Base-by-base conservation (phyloP, 2,329 filamentous ascomycete genomes). In the Trichoderma sp. region DNA sequence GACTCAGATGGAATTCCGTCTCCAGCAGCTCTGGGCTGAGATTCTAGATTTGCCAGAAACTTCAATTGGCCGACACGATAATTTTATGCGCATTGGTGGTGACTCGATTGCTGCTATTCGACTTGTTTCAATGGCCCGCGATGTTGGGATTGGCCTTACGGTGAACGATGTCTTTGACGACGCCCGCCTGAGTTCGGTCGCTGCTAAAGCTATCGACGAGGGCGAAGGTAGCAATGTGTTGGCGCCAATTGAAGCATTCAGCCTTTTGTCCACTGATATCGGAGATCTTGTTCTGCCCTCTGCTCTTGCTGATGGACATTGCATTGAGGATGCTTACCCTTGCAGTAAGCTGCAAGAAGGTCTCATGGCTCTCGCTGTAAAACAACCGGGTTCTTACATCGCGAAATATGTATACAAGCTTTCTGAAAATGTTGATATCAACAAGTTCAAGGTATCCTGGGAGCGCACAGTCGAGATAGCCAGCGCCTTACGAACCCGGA, bases 371-470 rank as follows among this genome's bases (percentile, higher is more conserved):
- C 74, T 82, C 3, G 76, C 80, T 2, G 75, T 74, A 57, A 77
- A 77, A 23, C 74, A 79, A 7, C 58, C 73, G 1, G 81, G 79
- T 1, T 78, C 78, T 3, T 84, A 84, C 61, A 76, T 82, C 12
- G 77, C 79, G 1, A 76, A 77, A 50, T 75, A 77, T 68, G 74
- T 75, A 8, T 70, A 77, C 59, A 72, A 72, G n/a, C 73, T 79
- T 7, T 63, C 73, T 1, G 28, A 17, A 1, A 13, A 55, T 9
- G 55, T 73, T 3, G 66, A 77, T 0, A 9, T 74, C 23, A n/a
- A n/a, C 0, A 63, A 55, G 9, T 77, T 77, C 34, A 73, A 63
- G 23, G 43, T n/a, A 3, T 68, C 73, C 2, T 77, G 76, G 76
- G 74, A 76, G 26, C 34, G 72, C 1, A 73, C 72, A 2, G 63